Percentiles rank a stretch among this genome's conserved stretches.
Evolutionary conservation across 1,139 yeast species (phyloP).

Genomic region (Taphrina pruni): DNA sequence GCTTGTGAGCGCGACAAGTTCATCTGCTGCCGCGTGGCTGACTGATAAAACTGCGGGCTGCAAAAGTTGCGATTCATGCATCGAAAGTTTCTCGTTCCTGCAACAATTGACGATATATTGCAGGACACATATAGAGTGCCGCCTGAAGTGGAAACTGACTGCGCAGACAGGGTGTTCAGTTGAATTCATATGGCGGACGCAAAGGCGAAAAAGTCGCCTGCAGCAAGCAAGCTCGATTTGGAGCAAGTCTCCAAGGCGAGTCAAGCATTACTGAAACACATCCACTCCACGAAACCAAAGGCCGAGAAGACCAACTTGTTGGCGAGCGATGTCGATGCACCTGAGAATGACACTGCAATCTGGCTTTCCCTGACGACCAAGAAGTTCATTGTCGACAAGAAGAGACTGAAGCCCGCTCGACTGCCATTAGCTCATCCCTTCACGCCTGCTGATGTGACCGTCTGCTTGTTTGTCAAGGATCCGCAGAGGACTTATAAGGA

Average conservation of each 20-base stretch:
- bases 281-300: conserved; percentile 21
- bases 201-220: conserved; percentile 16
- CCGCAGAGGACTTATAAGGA: conserved; percentile 65
- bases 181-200: conserved; percentile 1
- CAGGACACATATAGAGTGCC: too few species aligned
- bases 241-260: conserved; percentile 29
- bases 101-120: not conserved
- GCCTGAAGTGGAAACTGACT: not conserved
- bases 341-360: conserved; percentile 46
- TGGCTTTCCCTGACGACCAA: conserved; percentile 68
- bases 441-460: conserved; percentile 16
- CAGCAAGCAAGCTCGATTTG: conserved; percentile 25
- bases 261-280: conserved; percentile 37
- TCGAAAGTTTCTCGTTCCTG: conserved; percentile 1
- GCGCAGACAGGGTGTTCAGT: not conserved
- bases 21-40: conserved; percentile 15
- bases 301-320: conserved; percentile 22
- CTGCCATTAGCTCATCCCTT: conserved; percentile 51
- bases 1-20: conserved; percentile 14
- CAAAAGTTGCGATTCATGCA: conserved; percentile 13
- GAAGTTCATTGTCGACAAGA: conserved; percentile 66
- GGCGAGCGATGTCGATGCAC: conserved; percentile 34
- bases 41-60: conserved; percentile 9
- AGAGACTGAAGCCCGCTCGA: conserved; percentile 73
- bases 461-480: conserved; percentile 76